phyloP scores from a whole-genome alignment of 495 filamentous ascomycete genomes.

The Cercophora samala region DNA sequence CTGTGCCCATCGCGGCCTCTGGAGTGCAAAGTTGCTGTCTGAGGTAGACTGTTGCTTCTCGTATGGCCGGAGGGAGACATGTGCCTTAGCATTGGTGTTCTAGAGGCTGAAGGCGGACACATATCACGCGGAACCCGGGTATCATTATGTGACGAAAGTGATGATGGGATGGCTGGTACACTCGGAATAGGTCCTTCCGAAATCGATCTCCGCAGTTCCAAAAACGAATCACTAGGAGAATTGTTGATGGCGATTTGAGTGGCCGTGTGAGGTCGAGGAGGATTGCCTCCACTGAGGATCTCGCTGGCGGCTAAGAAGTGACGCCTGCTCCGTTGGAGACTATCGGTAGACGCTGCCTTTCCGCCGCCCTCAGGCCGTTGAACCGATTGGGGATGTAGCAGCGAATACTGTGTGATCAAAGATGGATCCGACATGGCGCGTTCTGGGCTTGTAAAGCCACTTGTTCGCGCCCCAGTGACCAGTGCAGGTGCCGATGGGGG shows the following conservation, averaged over 20 bases:
- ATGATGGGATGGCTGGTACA: not conserved
- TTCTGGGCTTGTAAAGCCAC: constrained; percentile 20
- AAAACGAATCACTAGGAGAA: constrained; percentile 3
- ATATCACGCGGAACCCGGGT: constrained; percentile 20
- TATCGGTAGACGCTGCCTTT: constrained; percentile 24
- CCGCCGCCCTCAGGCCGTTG: constrained; percentile 14
- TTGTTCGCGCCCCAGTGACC: constrained; percentile 15
- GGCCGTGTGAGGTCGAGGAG: not conserved
- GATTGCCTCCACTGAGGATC: constrained; percentile 9
- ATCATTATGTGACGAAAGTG: constrained; percentile 11
- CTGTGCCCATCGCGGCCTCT: not conserved
- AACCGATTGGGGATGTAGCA: not conserved
- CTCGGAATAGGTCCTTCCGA: constrained; percentile 13
- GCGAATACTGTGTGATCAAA: constrained; percentile 23
- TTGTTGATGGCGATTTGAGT: not conserved
- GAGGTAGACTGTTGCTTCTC: constrained; percentile 26
- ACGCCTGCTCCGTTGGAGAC: constrained; percentile 21
- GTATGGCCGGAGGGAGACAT: constrained; percentile 21
- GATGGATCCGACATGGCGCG: constrained; percentile 35
- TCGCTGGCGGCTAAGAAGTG: constrained; percentile 28
- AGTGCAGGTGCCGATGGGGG: constrained; percentile 26
- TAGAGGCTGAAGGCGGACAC: constrained; percentile 36
- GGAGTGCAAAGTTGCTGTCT: constrained; percentile 14
- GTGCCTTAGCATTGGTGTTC: constrained; percentile 33
- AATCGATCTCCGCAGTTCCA: constrained; percentile 12